phyloP scores from a whole-genome alignment of 495 filamentous ascomycete species.

The Tuber magnatum region DNA sequence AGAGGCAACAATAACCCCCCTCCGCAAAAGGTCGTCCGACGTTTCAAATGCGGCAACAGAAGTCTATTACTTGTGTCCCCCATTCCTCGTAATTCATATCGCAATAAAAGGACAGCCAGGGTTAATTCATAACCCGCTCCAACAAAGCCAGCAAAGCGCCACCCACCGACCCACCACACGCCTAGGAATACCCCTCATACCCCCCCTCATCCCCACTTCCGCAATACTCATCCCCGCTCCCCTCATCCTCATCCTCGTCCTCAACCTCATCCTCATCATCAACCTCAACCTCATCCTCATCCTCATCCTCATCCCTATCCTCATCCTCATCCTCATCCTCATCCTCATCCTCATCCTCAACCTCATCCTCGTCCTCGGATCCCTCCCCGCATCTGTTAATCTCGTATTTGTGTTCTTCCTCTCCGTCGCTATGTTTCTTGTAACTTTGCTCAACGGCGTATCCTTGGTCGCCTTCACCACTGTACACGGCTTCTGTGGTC shows the following conservation, averaged over 20 bases:
- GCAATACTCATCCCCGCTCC: slow-evolving; percentile 16
- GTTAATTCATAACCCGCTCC: neutral
- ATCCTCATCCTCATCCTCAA: slow-evolving; percentile 25
- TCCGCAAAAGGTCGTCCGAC: neutral
- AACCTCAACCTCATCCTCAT: slow-evolving; percentile 15
- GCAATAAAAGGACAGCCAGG: neutral
- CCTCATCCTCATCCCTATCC: slow-evolving; percentile 4
- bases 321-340: slow-evolving; percentile 21
- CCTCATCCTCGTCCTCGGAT: slow-evolving; percentile 19
- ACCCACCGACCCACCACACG: neutral
- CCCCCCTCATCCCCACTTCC: slow-evolving; percentile 19
- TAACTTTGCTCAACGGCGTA: slow-evolving; percentile 24
- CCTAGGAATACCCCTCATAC: slow-evolving; percentile 13
- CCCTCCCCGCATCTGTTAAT: slow-evolving; percentile 1
- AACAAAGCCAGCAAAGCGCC: neutral
- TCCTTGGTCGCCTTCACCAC: slow-evolving; percentile 7
- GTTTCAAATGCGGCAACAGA: neutral
- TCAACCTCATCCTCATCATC: slow-evolving; percentile 22
- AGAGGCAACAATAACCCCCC: neutral
- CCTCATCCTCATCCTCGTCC: slow-evolving; percentile 6
- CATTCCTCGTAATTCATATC: neutral
- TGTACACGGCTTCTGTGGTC: neutral
- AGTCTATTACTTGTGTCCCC: neutral
- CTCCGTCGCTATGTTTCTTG: slow-evolving; percentile 10
- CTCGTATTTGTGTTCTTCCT: slow-evolving; percentile 16